phyloP scores from a whole-genome alignment of 495 filamentous ascomycete species.

The Chaetomium cochliodes region DNA sequence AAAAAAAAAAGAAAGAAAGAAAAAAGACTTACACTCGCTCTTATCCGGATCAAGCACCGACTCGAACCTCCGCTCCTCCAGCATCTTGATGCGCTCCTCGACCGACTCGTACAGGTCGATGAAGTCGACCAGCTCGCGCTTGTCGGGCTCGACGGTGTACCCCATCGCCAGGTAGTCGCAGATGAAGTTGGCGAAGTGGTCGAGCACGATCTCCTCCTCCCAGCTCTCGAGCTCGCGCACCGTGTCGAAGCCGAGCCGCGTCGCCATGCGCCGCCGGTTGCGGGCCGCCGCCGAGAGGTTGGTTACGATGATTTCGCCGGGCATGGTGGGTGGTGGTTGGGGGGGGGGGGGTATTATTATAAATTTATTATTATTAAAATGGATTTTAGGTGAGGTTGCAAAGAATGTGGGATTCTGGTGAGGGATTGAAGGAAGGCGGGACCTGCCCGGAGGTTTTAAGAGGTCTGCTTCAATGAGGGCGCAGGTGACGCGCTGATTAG shows the following conservation, averaged over 20 bases:
- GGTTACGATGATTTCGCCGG: background rate
- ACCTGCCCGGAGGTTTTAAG: background rate
- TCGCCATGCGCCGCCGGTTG: conserved; percentile 6
- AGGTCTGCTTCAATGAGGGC: background rate
- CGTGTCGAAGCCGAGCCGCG: conserved; percentile 10
- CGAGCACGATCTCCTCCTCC: conserved; percentile 15
- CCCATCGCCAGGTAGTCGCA: conserved; percentile 20
- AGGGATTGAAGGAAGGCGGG: background rate
- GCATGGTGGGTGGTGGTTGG: too few relatives aligned
- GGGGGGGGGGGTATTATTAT: too few relatives aligned
- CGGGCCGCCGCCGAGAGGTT: background rate
- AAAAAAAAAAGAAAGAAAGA: background rate
- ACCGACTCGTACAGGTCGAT: conserved; percentile 15
- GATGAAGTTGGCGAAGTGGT: conserved; percentile 22
- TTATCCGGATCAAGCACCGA: conserved; percentile 13
- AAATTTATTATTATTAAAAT: background rate
- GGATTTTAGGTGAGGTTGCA: background rate
- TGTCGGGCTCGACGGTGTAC: conserved; percentile 9
- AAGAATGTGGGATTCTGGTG: background rate
- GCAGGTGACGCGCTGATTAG: background rate
- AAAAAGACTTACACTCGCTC: conserved; percentile 11
- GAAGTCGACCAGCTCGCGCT: conserved; percentile 3
- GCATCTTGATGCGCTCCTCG: conserved; percentile 4
- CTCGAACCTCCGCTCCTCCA: conserved; percentile 9
- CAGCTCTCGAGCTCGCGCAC: conserved; percentile 6